These are phyloP conservation scores for Xylaria sp. DNA, from an alignment of 2,329 filamentous ascomycete genomes.

Conservation along the genomic window DNA sequence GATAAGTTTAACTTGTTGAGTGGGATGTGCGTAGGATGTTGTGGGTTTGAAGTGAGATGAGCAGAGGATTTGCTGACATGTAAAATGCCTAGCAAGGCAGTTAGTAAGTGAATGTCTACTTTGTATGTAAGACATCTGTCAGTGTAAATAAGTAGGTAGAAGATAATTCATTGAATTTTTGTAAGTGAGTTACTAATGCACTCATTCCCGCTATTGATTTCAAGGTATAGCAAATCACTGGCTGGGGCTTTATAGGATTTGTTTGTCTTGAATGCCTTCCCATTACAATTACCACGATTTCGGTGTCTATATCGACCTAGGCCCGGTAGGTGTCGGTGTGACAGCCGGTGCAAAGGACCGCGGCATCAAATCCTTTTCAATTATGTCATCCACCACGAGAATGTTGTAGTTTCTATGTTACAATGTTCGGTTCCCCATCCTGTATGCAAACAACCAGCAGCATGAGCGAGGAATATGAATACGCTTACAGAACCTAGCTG, in stretches of 20 bases:
- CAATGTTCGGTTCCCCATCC: slow-evolving; percentile 2
- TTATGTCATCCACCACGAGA: slow-evolving; percentile 8
- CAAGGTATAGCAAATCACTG: background rate
- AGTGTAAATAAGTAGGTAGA: background rate
- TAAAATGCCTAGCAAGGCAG: no score
- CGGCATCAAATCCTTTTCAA: background rate
- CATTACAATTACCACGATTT: slow-evolving; percentile 29
- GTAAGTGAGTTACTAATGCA: background rate
- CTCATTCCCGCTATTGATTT: background rate
- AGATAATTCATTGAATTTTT: background rate
- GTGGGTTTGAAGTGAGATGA: background rate
- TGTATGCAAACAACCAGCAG: background rate
- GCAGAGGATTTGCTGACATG: background rate
- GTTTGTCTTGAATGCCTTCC: slow-evolving; percentile 30
- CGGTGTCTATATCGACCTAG: slow-evolving; percentile 6
- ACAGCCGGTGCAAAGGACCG: background rate
- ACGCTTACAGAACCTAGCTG: background rate
- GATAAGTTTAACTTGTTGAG: background rate
- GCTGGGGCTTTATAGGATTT: background rate
- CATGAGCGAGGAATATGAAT: background rate
- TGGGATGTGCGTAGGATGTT: background rate
- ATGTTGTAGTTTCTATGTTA: slow-evolving; percentile 22
- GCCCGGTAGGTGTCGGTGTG: no score
- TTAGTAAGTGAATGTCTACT: background rate
- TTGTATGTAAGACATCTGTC: background rate